Conservation (phyloP, 2,329 filamentous ascomycete genomes). For the Epichloe aotearoae region DNA sequence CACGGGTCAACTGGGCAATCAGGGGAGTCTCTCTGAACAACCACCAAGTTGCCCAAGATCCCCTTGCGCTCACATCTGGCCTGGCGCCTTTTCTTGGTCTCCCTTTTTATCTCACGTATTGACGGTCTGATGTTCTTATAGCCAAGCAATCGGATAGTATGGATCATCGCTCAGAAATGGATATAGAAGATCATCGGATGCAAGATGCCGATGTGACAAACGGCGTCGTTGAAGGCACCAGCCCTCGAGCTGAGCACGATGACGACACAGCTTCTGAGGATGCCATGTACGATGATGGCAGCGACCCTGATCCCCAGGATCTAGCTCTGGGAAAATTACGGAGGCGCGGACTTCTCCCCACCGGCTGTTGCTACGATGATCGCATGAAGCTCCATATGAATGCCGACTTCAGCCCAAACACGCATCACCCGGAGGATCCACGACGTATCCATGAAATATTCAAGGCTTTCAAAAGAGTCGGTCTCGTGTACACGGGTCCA, state of each 20-base stretch:
- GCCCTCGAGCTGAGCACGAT: conserved; percentile 13
- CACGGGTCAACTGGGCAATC: background rate
- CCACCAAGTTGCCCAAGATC: background rate
- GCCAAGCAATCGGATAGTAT: conserved; percentile 1
- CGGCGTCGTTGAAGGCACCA: conserved; percentile 9
- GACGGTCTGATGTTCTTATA: background rate
- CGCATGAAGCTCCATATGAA: conserved; percentile 95
- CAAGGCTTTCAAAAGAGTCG: conserved; percentile 70
- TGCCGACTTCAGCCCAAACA: conserved; percentile 55
- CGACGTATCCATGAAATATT: conserved; percentile 87
- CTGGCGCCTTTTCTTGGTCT: background rate
- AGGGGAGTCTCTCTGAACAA: background rate
- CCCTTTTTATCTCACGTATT: background rate
- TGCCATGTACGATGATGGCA: conserved; percentile 22
- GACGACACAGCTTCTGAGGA: conserved; percentile 22
- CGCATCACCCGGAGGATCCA: conserved; percentile 90
- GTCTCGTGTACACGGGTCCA: conserved; percentile 54
- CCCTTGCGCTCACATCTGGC: background rate
- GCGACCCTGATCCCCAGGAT: conserved; percentile 22
- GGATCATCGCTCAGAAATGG: conserved; percentile 20
- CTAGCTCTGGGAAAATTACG: conserved; percentile 25
- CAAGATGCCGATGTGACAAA: conserved; percentile 23
- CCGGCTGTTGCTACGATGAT: conserved; percentile 78
- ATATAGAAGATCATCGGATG: conserved; percentile 31
- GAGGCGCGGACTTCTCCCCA: conserved; percentile 44